A percentile compares a stretch with the other conserved stretches of the same genome.
Conservation (phyloP, 2,329 filamentous ascomycete genomes). For the Pseudovirgaria hyperparasitica region DNA sequence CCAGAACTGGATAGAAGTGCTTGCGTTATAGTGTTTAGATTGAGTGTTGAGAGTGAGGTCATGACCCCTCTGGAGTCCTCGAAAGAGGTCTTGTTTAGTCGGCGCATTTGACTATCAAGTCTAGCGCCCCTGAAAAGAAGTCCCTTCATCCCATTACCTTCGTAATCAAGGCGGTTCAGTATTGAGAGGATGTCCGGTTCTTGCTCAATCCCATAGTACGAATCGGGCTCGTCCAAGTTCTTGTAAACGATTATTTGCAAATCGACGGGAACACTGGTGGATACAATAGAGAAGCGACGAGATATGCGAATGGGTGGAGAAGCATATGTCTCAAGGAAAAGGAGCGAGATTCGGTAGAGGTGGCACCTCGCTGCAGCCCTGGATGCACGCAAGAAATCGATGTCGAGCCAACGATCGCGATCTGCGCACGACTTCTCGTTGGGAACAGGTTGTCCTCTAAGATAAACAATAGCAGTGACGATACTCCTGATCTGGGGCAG, state of each 20-base stretch:
- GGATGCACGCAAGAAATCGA: conserved; percentile 61
- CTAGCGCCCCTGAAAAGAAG: conserved; percentile 84
- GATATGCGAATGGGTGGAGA: conserved; percentile 42
- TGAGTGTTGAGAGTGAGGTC: conserved; percentile 64
- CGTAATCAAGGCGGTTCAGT: conserved; percentile 73
- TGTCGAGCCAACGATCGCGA: conserved; percentile 70
- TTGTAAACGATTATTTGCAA: conserved; percentile 74
- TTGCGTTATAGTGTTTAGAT: conserved; percentile 74
- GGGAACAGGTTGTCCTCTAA: conserved; percentile 67
- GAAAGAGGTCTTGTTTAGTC: conserved; percentile 40
- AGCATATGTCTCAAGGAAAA: conserved; percentile 65
- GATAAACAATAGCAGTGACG: conserved; percentile 69
- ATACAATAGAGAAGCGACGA: conserved; percentile 51
- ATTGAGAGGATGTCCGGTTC: conserved; percentile 64
- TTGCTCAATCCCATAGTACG: conserved; percentile 84
- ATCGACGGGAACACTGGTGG: conserved; percentile 44
- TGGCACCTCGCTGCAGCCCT: conserved; percentile 62
- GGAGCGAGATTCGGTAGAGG: conserved; percentile 75
- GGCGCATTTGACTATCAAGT: conserved; percentile 71
- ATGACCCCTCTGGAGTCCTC: conserved; percentile 58
- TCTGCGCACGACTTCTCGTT: conserved; percentile 69
- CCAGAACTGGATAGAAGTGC: conserved; percentile 61
- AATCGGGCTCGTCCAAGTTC: conserved; percentile 89
- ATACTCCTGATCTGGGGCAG: conserved; percentile 58
- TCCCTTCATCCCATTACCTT: conserved; percentile 75